A percentile compares a stretch with the other conserved stretches of the same genome.
phyloP scores from a whole-genome alignment of 2,329 filamentous ascomycete species.

The Huntiella bhutanensis region DNA sequence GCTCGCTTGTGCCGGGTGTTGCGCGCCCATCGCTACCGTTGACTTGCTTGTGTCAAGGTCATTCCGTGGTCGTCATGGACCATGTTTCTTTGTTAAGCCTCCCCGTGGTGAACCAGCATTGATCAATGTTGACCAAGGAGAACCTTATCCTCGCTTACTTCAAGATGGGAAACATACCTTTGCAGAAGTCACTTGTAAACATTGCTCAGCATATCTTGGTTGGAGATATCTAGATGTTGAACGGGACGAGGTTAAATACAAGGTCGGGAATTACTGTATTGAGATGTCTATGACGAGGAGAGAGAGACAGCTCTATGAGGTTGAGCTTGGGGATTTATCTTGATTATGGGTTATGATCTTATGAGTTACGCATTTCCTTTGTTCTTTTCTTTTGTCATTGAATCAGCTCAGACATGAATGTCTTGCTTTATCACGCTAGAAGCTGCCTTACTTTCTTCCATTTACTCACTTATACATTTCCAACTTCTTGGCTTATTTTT shows the following conservation, averaged over 20 bases:
- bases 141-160: constrained; percentile 35
- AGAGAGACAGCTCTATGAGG: too few relatives aligned
- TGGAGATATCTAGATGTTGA: constrained; percentile 52
- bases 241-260: constrained; percentile 42
- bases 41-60: too few relatives aligned
- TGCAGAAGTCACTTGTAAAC: constrained; percentile 39
- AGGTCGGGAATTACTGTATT: constrained; percentile 49
- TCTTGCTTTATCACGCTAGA: too few relatives aligned
- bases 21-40: constrained; percentile 20
- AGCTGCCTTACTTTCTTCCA: too few relatives aligned
- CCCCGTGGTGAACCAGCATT: constrained; percentile 18
- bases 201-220: constrained; percentile 38
- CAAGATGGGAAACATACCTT: constrained; percentile 45
- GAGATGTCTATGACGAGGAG: constrained; percentile 20
- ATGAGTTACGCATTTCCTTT: background rate
- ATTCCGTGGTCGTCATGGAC: constrained; percentile 46
- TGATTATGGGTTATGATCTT: too few relatives aligned
- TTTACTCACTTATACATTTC: too few relatives aligned
- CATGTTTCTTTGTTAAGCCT: constrained; percentile 40
- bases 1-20: constrained; percentile 12
- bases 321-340: too few relatives aligned
- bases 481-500: too few relatives aligned
- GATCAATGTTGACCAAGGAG: constrained; percentile 36
- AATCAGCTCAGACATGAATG: background rate
- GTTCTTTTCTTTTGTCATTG: background rate